Percentiles rank a stretch among this genome's conserved stretches.
phyloP scores from a whole-genome alignment of 306 rosid species.

The Citrullus amarus region DNA sequence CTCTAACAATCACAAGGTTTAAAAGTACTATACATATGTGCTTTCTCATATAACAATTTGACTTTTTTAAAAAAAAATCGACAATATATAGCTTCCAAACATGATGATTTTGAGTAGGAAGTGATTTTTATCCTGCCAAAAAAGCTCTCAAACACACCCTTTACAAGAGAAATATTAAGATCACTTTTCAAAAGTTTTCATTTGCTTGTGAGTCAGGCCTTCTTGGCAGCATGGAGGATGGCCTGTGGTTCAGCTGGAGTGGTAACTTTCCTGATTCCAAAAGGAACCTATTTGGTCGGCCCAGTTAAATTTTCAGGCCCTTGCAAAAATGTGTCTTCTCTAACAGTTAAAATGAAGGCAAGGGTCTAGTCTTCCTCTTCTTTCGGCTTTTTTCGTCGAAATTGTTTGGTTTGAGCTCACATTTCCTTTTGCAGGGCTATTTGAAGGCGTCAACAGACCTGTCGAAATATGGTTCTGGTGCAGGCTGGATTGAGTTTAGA shows the following conservation, averaged over 20 bases:
- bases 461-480: conserved; percentile 22
- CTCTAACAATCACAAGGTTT: not conserved
- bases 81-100: not conserved
- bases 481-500: conserved; percentile 30
- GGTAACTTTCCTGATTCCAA: conserved; percentile 27
- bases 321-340: conserved; percentile 24
- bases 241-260: conserved; percentile 27
- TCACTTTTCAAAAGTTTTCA: not conserved
- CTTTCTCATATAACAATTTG: not conserved
- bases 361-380: conserved; percentile 4
- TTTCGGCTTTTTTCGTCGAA: not conserved
- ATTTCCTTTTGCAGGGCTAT: conserved; percentile 24
- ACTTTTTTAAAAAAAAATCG: not conserved
- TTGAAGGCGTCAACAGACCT: conserved; percentile 35
- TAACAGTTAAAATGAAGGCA: conserved; percentile 27
- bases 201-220: conserved; percentile 24
- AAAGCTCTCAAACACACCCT: not conserved
- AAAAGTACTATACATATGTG: not conserved
- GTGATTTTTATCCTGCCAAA: not conserved
- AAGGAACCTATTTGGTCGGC: conserved; percentile 30
- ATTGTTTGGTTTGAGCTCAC: not conserved
- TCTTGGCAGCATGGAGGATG: conserved; percentile 27
- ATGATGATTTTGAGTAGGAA: not conserved
- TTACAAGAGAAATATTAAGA: not conserved
- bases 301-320: conserved; percentile 31